Conservation (phyloP, 441 rosid genomes). For the Pelargonium fulgidum region DNA sequence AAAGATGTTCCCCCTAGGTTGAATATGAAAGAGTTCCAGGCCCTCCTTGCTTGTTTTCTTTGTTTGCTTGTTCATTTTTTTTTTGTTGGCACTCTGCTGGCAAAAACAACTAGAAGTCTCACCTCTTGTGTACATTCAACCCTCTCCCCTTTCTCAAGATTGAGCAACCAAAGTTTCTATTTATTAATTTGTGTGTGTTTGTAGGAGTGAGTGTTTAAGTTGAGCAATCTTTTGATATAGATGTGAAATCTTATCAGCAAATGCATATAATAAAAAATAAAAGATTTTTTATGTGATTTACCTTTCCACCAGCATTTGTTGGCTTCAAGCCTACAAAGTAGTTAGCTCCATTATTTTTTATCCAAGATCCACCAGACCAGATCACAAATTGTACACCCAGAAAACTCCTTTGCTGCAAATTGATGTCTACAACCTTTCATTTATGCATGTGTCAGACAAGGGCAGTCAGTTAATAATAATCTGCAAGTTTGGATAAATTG, state of each 20-base stretch:
- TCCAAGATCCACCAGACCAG: slow-evolving; percentile 54
- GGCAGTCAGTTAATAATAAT: not conserved
- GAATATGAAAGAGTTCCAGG: too few species aligned
- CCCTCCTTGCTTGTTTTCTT: too few species aligned
- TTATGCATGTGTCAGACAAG: slow-evolving; percentile 2
- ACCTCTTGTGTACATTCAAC: too few species aligned
- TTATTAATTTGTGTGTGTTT: too few species aligned
- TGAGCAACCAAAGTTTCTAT: too few species aligned
- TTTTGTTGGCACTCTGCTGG: too few species aligned
- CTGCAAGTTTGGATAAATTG: not conserved
- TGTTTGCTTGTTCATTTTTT: too few species aligned
- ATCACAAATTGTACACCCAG: slow-evolving; percentile 56
- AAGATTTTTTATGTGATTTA: slow-evolving; percentile 13
- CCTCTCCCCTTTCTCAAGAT: too few species aligned
- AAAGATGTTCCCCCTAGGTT: too few species aligned
- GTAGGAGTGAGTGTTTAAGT: too few species aligned
- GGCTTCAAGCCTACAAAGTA: slow-evolving; percentile 36
- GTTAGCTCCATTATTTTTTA: slow-evolving; percentile 50
- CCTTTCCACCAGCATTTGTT: slow-evolving; percentile 34
- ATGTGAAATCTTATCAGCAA: not conserved
- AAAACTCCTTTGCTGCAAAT: slow-evolving; percentile 44
- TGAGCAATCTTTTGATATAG: too few species aligned
- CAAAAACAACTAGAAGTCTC: too few species aligned
- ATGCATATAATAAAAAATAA: not conserved
- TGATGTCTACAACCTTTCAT: slow-evolving; percentile 42